These are phyloP conservation scores for Lojkania enalia DNA, from an alignment of 2,329 filamentous ascomycete species.

Conservation along the genomic window DNA sequence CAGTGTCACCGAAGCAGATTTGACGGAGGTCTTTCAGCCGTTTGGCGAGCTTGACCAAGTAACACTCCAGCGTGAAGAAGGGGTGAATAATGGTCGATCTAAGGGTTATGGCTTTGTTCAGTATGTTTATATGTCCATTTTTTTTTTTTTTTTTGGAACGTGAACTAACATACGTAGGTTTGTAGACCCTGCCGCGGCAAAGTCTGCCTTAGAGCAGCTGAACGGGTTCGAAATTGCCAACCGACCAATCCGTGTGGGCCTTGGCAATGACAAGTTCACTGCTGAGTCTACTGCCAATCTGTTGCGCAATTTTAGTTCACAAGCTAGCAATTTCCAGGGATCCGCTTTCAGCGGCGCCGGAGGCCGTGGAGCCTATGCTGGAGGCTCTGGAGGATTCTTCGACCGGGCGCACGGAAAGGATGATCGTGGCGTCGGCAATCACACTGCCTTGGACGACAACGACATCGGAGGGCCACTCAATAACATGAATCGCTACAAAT, in stretches of 20 bases:
- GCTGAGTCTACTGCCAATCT: conserved; percentile 93
- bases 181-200: conserved; percentile 84
- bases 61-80: conserved; percentile 95
- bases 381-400: conserved; percentile 71
- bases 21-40: conserved; percentile 95
- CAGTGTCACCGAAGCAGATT: conserved; percentile 94
- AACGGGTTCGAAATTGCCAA: conserved; percentile 98
- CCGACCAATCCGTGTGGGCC: conserved; percentile 95
- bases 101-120: conserved; percentile 98
- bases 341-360: conserved; percentile 90
- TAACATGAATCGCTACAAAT: conserved; percentile 96
- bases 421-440: conserved; percentile 83
- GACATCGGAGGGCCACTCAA: conserved; percentile 98
- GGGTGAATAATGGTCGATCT: conserved; percentile 63
- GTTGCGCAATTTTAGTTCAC: conserved; percentile 83
- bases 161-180: conserved; percentile 64
- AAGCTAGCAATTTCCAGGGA: conserved; percentile 69
- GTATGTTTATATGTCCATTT: conserved; percentile 62
- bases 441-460: conserved; percentile 94
- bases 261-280: conserved; percentile 99
- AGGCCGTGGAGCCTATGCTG: conserved; percentile 80
- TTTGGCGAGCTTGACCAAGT: conserved; percentile 98
- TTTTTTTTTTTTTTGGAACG: no score
- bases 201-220: conserved; percentile 97
- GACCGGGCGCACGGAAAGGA: conserved; percentile 89